Base-by-base conservation (phyloP, 768 basidiomycete species). In the Tylopilus subfusipes region DNA sequence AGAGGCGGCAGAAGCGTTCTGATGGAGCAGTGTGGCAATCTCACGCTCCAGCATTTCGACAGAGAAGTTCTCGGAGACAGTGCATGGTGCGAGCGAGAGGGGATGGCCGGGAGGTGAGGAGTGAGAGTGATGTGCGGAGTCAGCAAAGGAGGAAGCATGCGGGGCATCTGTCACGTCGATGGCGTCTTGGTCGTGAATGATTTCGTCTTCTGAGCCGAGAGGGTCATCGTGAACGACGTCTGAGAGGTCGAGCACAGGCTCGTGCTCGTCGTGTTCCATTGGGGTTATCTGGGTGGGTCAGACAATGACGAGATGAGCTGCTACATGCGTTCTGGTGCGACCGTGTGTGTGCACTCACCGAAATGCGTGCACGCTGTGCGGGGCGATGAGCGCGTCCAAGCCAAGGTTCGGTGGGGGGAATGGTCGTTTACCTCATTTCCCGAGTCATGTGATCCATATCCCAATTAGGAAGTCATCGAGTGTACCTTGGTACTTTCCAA, bases 161-260 rank as follows among this genome's bases (percentile, higher is more conserved):
- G 44, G 69, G 52, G 57, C 68, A 63, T 60, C 70, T 58, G 64
- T 66, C 59, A 58, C 73, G 61, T 62, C 68, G 54, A 60, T 66
- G 31, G 54, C 61, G 63, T 49, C 72, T 38, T 58, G 50, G 18
- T 65, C 53, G 25, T 61, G 63, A 72, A 73, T 59, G 43, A 69
- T 56, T 42, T 74, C 73, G 43, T 74, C 72, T 59, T 84, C 82
- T 62, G 86, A 81, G 67, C 78, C 82, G 22, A 88, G 78, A 29
- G 85, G 78, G 53, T 88, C 86, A 67, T 90, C 88, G 69, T 90
- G 86, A 42, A 91, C 87, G 71, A 91, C 89, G 72, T 91, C 89
- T 43, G 89, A 90, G 62, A 91, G 82, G 65, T 83, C 81, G 57
- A 91, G 80, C 58, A 82, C 80, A 56, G 81, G 81, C 33, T 71